Percentiles rank a stretch among this genome's conserved stretches.
Evolutionary conservation across 495 filamentous ascomycete genomes (phyloP).

Genomic region (Xylaria venustula): DNA sequence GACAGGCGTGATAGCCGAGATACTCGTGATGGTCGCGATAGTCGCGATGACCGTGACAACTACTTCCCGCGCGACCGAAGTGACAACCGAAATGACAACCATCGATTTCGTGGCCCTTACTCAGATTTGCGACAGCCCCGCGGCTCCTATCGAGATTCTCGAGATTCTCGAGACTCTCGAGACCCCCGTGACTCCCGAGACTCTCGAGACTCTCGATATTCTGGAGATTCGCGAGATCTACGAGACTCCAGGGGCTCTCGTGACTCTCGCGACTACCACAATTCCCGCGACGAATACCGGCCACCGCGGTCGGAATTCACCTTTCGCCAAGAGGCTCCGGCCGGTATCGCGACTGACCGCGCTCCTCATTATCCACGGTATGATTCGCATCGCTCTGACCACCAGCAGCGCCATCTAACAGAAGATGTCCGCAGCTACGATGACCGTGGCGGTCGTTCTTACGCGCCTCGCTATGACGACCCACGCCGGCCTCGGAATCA

Average conservation of each 20-base stretch:
- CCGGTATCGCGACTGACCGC: conserved; percentile 30
- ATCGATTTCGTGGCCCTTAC: conserved; percentile 20
- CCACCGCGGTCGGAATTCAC: conserved; percentile 47
- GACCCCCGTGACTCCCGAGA: neutral
- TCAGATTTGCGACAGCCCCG: conserved; percentile 12
- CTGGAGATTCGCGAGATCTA: neutral
- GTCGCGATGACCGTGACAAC: neutral
- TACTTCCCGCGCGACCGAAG: conserved; percentile 3
- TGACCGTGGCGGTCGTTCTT: conserved; percentile 2
- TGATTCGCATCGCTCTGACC: conserved; percentile 19
- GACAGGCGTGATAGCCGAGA: conserved; percentile 13
- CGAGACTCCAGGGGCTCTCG: neutral
- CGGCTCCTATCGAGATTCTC: neutral
- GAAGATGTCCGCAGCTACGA: conserved; percentile 6
- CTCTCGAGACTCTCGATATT: neutral
- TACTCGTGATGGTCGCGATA: neutral
- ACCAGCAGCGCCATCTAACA: conserved; percentile 10
- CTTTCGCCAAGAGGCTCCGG: conserved; percentile 42
- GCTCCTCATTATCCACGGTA: conserved; percentile 18
- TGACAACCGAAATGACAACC: conserved; percentile 18
- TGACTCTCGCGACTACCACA: neutral
- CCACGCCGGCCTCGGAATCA: conserved; percentile 15
- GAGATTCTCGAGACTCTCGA: neutral
- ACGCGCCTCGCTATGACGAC: conserved; percentile 16
- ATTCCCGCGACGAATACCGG: conserved; percentile 8